Evolutionary conservation across 1,139 yeast genomes (phyloP).

Genomic region (Taphrina deformans): DNA sequence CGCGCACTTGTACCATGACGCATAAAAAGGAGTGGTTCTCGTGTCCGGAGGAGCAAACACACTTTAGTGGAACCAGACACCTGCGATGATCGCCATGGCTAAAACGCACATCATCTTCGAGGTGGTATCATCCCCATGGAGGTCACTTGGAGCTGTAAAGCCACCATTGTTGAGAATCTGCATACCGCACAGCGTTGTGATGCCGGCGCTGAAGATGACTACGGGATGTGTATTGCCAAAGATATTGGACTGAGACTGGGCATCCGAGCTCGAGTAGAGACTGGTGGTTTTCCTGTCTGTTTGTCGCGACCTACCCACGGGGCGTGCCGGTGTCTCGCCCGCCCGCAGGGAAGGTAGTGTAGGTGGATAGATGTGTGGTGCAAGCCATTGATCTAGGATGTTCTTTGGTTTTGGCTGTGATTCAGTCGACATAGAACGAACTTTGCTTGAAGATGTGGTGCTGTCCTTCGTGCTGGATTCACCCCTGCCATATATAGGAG

Average conservation of each 20-base stretch:
- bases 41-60: too few relatives aligned
- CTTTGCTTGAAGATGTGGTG: neutral
- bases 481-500: conserved; percentile 33
- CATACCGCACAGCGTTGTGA: conserved; percentile 30
- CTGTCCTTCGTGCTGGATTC: neutral
- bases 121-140: conserved; percentile 14
- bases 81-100: conserved; percentile 31
- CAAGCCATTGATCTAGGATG: conserved; percentile 30
- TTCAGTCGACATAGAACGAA: conserved; percentile 12
- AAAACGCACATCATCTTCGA: conserved; percentile 24
- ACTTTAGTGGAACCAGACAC: conserved; percentile 28
- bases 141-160: conserved; percentile 8
- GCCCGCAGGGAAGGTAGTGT: conserved; percentile 10
- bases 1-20: too few relatives aligned
- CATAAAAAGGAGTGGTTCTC: too few relatives aligned
- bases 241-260: neutral
- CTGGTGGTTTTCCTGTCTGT: neutral
- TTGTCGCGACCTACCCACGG: conserved; percentile 5
- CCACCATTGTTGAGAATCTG: conserved; percentile 30
- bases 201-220: conserved; percentile 26
- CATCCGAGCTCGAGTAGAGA: neutral
- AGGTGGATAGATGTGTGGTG: conserved; percentile 29
- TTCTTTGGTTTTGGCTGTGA: conserved; percentile 30
- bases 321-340: conserved; percentile 27
- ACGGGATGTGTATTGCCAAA: conserved; percentile 30